Base-by-base conservation (phyloP, 257 asterid genomes). In the Nemophila menziesii region DNA sequence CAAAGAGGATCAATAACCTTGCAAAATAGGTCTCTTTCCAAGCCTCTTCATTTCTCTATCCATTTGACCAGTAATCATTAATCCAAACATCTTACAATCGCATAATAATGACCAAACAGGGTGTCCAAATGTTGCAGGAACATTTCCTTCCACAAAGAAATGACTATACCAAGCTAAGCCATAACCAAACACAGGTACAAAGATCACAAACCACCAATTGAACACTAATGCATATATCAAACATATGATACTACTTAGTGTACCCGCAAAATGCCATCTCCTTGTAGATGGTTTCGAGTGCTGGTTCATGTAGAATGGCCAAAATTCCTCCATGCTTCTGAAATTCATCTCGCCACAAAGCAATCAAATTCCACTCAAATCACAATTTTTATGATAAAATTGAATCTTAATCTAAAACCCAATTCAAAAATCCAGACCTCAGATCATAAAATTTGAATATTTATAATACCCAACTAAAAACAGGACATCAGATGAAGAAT, bases 11-110 rank as follows among this genome's bases (percentile, higher is more conserved):
- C 52, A 86, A 55, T 78, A 78, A 10, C 71, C 72, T 54, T 78
- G 98, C 62, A 85, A 67, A 46, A 79, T 61, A 40, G 98, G 98
- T 75, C 96, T 81, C 67, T 90, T 85, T 1, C 99, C 99, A 24
- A 90, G 96, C 78, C 94, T 81, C 79, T 85, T 90, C 83, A 90
- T 90, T 70, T 90, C 99, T 44, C 76, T 71, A 61, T 90, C 99
- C 86, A 90, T 65, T 59, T 77, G 74, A 6, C 96, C 99, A 52
- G 86, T 85, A 33, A 90, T 75, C 94, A 90, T 90, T 58, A 90
- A 65, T 5, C 94, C 99, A 65, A 90, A 90, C 96, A 90, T 90
- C 70, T 77, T 90, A 78, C 58, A 82, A 71, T 85, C 99, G 69
- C 99, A 90, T 0, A 81, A 17, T 0, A 90, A 57, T 27, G 99